Evolutionary conservation across 2,329 filamentous ascomycete species (phyloP).

Genomic region (Ilyonectria mors-panacis): DNA sequence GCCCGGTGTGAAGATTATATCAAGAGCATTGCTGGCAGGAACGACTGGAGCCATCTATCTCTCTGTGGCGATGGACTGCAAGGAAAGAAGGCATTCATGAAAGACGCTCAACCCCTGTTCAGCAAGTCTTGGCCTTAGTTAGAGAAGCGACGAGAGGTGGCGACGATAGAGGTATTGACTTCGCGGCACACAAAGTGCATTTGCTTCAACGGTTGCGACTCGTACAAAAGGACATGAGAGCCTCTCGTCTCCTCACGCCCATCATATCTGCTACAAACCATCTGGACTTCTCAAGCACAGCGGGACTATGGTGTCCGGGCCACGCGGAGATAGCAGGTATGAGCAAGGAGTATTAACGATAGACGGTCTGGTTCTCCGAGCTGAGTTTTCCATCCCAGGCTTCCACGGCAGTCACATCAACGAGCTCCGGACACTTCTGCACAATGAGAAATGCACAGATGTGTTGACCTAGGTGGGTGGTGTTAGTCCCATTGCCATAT

Average conservation of each 20-base stretch:
- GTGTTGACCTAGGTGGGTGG: not conserved
- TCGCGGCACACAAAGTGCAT: not conserved
- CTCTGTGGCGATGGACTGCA: not conserved
- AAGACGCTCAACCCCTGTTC: not conserved
- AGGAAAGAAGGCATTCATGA: not conserved
- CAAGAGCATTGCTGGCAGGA: not conserved
- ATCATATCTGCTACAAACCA: not conserved
- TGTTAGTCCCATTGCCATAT: not conserved
- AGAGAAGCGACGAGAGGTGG: not conserved
- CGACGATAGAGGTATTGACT: not conserved
- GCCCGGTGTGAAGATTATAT: not conserved
- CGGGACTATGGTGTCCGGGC: not conserved
- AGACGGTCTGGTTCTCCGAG: not conserved
- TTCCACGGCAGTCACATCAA: not conserved
- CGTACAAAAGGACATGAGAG: not conserved
- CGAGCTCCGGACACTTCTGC: not conserved
- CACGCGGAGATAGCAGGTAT: not conserved
- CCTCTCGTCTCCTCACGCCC: not conserved
- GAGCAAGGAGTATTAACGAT: not conserved
- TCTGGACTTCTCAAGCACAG: not conserved
- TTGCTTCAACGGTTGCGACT: not conserved
- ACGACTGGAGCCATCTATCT: not conserved
- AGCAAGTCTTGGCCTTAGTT: not conserved
- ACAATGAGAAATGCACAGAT: not conserved
- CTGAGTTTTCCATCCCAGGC: not conserved